These are phyloP conservation scores for Helichrysum umbraculigerum DNA, from an alignment of 129 eudicot genomes.

Conservation along the genomic window DNA sequence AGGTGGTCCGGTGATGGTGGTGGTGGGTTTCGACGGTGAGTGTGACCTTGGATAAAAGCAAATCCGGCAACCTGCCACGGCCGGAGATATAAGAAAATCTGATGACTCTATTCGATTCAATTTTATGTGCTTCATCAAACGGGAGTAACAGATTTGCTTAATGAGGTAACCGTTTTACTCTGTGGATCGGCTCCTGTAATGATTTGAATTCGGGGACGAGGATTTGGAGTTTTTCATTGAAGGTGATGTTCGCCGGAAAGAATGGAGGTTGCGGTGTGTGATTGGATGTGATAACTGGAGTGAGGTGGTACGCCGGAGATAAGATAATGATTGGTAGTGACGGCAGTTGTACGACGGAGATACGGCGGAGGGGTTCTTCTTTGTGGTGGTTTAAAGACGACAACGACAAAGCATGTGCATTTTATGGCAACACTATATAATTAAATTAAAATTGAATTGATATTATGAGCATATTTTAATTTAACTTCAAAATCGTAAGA, in stretches of 20 bases:
- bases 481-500: too few species aligned
- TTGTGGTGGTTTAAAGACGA: constrained; percentile 24
- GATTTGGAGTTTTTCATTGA: constrained; percentile 39
- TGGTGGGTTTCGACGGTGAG: too few species aligned
- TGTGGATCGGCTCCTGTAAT: constrained; percentile 61
- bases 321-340: too few species aligned
- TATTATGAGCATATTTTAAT: too few species aligned
- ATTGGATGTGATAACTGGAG: constrained; percentile 20
- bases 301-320: constrained; percentile 28
- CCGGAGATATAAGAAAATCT: constrained; percentile 26
- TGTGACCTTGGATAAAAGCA: too few species aligned
- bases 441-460: too few species aligned
- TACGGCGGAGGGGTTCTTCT: background rate
- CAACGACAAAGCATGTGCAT: background rate
- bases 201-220: constrained; percentile 64
- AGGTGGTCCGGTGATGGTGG: too few species aligned
- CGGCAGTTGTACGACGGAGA: background rate
- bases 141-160: constrained; percentile 59
- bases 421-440: too few species aligned
- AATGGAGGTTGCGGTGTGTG: background rate
- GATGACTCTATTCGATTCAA: constrained; percentile 52
- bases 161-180: constrained; percentile 65
- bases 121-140: constrained; percentile 44
- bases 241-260: constrained; percentile 19
- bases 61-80: too few species aligned